phyloP scores from a whole-genome alignment of 2,329 filamentous ascomycete species.

The Aspergillus ustus region DNA sequence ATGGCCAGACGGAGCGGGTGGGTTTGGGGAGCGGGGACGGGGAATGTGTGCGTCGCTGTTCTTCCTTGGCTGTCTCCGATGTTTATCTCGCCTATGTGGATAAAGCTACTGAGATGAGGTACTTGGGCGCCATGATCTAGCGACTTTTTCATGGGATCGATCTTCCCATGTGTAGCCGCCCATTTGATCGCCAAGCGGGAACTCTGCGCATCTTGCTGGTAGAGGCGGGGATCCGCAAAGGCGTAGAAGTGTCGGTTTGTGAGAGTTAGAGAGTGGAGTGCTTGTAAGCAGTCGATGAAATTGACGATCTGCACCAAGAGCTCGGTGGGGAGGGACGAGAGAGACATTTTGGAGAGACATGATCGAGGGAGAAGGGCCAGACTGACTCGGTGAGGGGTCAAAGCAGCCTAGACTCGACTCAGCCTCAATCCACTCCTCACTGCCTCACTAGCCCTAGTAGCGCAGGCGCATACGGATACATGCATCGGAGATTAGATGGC shows the following conservation, averaged over 20 bases:
- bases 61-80: not conserved
- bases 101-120: not conserved
- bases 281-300: not conserved
- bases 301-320: not conserved
- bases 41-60: not conserved
- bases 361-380: not conserved
- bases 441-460: no score
- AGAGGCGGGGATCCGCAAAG: not conserved
- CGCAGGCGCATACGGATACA: no score
- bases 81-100: not conserved
- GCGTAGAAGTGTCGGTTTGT: not conserved
- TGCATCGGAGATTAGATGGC: no score
- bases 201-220: not conserved
- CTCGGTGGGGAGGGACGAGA: not conserved
- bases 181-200: not conserved
- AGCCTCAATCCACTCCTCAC: not conserved
- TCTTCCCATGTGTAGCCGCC: not conserved
- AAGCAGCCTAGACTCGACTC: not conserved
- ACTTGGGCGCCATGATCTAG: not conserved
- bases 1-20: conserved; percentile 6
- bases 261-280: not conserved
- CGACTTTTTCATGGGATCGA: not conserved
- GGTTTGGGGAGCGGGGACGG: not conserved
- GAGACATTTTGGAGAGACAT: not conserved
- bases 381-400: no score